Evolutionary conservation across 78 protist genomes (phyloP), one percentile per base, ranked within the genome.

Genomic region (Cavenderia fasciculata): DNA sequence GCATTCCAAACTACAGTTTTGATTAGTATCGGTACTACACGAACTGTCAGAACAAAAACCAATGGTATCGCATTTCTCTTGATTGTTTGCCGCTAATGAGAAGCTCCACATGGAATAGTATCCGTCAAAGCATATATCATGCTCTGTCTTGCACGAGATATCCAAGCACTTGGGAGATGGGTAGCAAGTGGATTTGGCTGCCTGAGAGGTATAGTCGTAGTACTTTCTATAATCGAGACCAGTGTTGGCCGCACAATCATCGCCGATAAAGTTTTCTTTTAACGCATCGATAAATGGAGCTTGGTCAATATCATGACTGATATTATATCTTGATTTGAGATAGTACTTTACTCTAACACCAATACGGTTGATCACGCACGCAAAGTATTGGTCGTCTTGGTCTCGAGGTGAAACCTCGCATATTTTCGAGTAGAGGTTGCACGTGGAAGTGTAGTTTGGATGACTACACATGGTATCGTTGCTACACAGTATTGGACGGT

Each of bases 71-170:
- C 87, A 77, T 31, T 19, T 19, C 11, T 59, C 74, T 2, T 19
- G 23, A 59, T 16, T 21, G 8, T 33, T 21, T 23, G 18, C 0
- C 12, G 25, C n/a, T 14, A 6, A 4, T 1, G 14, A 0, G 19
- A 25, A 34, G 16, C 31, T 6, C 41, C 52, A 77, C 33, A 61
- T 63, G 46, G 74, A 61, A 36, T 21, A 40, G 34, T 68, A 47
- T 25, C 90, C 90, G 41, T 82, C 90, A 40, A 52, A 82, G 40
- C 90, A 82, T 16, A 59, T 25, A n/a, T 82, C 90, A n/a, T 82
- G 90, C 10, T 21, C 71, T 0, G 66, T 54, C 29, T 31, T 52
- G 56, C 90, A 82, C 12, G 90, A 23, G 16, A 31, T 4, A 44
- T 82, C 90, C 2, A 82, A 23, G 41, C 90, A 82, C 5, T 33